Conservation (phyloP, 2,329 filamentous ascomycete genomes). For the Talaromyces sp. region DNA sequence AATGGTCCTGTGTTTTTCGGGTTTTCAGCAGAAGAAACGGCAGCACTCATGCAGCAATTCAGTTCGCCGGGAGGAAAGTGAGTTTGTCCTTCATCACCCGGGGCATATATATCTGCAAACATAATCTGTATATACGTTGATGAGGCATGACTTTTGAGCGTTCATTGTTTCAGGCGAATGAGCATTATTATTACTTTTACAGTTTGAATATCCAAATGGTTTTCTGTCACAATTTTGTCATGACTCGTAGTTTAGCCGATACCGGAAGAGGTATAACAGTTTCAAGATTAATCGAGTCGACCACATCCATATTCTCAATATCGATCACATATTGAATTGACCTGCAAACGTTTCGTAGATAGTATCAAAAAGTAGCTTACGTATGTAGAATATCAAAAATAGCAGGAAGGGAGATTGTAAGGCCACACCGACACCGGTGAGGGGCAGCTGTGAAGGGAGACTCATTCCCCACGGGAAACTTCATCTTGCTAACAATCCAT, state of each 20-base stretch:
- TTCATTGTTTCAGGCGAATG: neutral
- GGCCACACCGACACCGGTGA: constrained; percentile 9
- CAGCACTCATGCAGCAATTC: constrained; percentile 65
- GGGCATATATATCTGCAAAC: neutral
- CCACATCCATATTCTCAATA: neutral
- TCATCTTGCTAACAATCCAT: neutral
- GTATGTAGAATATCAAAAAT: neutral
- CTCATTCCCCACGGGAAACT: constrained; percentile 14
- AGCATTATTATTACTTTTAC: neutral
- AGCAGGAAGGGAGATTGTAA: neutral
- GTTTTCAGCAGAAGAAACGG: constrained; percentile 79
- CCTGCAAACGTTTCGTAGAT: neutral
- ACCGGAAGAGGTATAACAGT: neutral
- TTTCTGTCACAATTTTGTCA: neutral
- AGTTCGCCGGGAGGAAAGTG: constrained; percentile 9
- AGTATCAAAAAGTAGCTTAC: neutral
- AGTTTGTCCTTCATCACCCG: neutral
- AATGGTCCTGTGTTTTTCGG: constrained; percentile 93
- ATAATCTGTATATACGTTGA: constrained; percentile 8
- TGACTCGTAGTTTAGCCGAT: neutral
- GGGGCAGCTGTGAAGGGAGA: neutral
- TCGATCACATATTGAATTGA: neutral
- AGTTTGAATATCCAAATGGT: neutral
- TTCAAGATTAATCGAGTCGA: neutral
- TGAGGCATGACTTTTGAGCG: constrained; percentile 3